phyloP scores from a whole-genome alignment of 148 eudicot species.

The Rhododendron williamsianum region DNA sequence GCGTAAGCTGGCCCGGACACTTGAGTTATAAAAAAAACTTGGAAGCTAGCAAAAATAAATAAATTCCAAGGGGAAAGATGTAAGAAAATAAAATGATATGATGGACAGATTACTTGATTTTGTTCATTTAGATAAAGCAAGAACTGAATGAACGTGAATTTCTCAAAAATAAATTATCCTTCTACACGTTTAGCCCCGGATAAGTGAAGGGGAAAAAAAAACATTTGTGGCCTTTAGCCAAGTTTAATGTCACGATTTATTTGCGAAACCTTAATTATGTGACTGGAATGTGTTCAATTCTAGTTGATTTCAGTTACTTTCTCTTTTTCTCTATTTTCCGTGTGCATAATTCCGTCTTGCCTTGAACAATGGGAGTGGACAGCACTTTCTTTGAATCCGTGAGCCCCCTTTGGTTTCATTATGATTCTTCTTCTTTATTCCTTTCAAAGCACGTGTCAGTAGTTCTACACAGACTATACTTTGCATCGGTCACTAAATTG shows the following conservation, averaged over 20 bases:
- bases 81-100: not conserved
- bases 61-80: not conserved
- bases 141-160: not conserved
- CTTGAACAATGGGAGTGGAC: not conserved
- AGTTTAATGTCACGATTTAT: not conserved
- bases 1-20: too few species aligned
- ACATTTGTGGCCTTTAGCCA: not conserved
- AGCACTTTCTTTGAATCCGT: not conserved
- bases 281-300: not conserved
- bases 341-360: not conserved
- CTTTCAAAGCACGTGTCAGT: not conserved
- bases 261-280: not conserved
- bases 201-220: not conserved
- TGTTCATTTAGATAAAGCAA: not conserved
- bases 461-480: not conserved
- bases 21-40: too few species aligned
- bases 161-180: not conserved
- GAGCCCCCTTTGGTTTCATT: not conserved
- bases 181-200: not conserved
- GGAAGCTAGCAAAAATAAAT: too few species aligned
- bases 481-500: not conserved
- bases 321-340: not conserved
- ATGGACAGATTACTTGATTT: not conserved
- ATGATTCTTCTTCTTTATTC: constrained; percentile 2
- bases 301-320: not conserved